Evolutionary conservation across 1,139 yeast genomes (phyloP), one percentile per base, ranked within the genome.

Genomic region (Trichomonascaceae sp.): DNA sequence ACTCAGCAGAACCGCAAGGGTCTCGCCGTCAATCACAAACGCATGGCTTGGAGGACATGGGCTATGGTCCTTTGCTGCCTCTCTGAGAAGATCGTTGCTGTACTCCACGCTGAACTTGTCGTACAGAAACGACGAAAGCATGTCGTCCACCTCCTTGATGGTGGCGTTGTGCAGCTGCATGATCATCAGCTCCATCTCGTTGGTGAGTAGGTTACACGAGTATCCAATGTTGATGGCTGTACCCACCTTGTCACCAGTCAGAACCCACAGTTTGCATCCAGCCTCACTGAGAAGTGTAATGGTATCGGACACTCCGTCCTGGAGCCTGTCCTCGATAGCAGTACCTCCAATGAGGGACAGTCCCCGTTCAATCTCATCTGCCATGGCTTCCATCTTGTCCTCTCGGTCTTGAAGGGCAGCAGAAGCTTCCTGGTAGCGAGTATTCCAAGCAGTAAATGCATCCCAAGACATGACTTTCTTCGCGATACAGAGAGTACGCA

Each of bases 151-250:
- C 35, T 73, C 56, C 11, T 57, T 59, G 23, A 54, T 51, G 23
- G 65, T 58, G 14, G 61, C 58, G 28, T 52, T 56, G 27, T 60
- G 63, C 3, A 71, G 66, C 38, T 69, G 58, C 13, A 87, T 68
- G 13, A 87, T 84, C 39, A 89, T 59, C 36, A 89, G 63, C 48
- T 82, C 79, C 98, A 89, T 89, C 27, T 76, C 81, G 46, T 73
- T 82, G 42, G 80, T 84, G 42, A 89, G 66, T 43, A 89, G 64
- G 50, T 89, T 89, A 66, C 97, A 89, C 9, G 96, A 84, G 54
- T 84, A 89, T 4, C 98, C 98, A 63, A 89, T 89, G 52, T 89
- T 89, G 52, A 89, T 89, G 6, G 98, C 98, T 22, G 98, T 89
- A 60, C 89, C 98, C 32, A 89, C 92, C 60, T 87, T 81, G 59